Conservation (phyloP, 495 filamentous ascomycete genomes). For the Amphirosellinia nigrospora region DNA sequence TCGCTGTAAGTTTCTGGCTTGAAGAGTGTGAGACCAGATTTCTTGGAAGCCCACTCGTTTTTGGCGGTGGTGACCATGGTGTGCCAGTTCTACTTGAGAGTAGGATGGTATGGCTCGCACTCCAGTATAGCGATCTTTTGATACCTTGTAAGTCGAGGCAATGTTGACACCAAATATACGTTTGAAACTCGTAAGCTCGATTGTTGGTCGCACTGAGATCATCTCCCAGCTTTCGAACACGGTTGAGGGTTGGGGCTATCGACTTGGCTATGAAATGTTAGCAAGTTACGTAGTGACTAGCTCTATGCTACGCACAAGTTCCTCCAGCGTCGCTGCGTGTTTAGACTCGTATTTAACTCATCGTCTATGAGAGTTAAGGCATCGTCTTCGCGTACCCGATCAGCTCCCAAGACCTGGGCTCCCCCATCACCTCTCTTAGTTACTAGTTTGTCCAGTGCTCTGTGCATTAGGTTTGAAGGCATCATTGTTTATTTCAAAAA, state of each 20-base stretch:
- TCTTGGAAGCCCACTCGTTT: background rate
- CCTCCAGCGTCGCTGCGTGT: background rate
- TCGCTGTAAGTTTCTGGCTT: background rate
- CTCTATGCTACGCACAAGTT: background rate
- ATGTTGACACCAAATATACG: slow-evolving; percentile 14
- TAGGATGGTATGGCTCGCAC: slow-evolving; percentile 20
- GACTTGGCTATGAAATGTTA: slow-evolving; percentile 6
- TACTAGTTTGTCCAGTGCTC: background rate
- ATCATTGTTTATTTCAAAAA: background rate
- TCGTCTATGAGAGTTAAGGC: slow-evolving; percentile 4
- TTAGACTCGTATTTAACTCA: background rate
- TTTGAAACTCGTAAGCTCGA: slow-evolving; percentile 13
- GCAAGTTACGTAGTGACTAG: background rate
- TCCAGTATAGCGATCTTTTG: slow-evolving; percentile 22
- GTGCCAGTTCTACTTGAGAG: slow-evolving; percentile 19
- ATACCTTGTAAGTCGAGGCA: slow-evolving; percentile 1
- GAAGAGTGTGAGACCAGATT: background rate
- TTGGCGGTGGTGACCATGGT: slow-evolving; percentile 6
- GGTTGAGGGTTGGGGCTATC: background rate
- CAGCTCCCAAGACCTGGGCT: background rate
- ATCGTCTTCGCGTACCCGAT: slow-evolving; percentile 7
- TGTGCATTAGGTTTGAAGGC: background rate
- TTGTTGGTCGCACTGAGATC: slow-evolving; percentile 21
- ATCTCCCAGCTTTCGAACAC: slow-evolving; percentile 23
- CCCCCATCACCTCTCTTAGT: no score